These are phyloP conservation scores for Vitis vinifera DNA, from an alignment of 164 flowering plant species.

Conservation along the genomic window ASM3070453v1 NC_081822.1:9927001-9927500, in stretches of 20 bases:
- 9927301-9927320: slow-evolving; percentile 88
- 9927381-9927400: neutral
- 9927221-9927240: slow-evolving; percentile 93
- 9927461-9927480: slow-evolving; percentile 92
- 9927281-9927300: slow-evolving; percentile 95
- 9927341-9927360: neutral
- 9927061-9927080: no score
- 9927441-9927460: slow-evolving; percentile 81
- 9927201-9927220: slow-evolving; percentile 85
- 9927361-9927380: neutral
- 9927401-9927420: slow-evolving; percentile 96
- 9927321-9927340: slow-evolving; percentile 24
- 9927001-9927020: slow-evolving; percentile 93
- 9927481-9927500: slow-evolving; percentile 90
- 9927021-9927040: slow-evolving; percentile 55
- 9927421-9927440: slow-evolving; percentile 92
- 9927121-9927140: no score
- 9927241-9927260: slow-evolving; percentile 97
- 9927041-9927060: neutral
- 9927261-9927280: slow-evolving; percentile 97
- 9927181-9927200: slow-evolving; percentile 19
- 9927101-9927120: no score
- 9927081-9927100: no score
- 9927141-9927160: neutral
- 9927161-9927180: slow-evolving; percentile 5